Base-by-base conservation (phyloP, 208 protist genomes). In the Angomonas desouzai region DNA sequence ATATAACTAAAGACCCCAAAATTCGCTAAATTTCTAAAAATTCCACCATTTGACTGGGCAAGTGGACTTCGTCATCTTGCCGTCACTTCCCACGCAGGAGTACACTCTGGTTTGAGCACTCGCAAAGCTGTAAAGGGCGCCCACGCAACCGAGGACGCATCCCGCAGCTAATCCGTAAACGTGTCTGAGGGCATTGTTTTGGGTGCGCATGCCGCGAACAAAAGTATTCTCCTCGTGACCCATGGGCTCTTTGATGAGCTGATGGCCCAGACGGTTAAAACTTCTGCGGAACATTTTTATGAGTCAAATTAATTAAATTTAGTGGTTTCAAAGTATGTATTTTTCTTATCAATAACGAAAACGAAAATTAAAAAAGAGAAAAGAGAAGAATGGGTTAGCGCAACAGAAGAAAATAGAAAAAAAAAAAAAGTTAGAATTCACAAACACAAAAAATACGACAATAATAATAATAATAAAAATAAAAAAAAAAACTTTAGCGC, bases 191-290 rank as follows among this genome's bases (percentile, higher is more conserved):
- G 80, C 74, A 63, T 91, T 81, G 49, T 66, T 7, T 56, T 75
- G 74, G 7, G 85, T 87, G 27, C 83, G 74, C 25, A 76, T 63
- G 29, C 86, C 85, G 45, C 89, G 85, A 7, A 77, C 74, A 53
- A 92, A 90, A 1, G 89, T 93, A 65, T 78, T 89, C 66, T 89
- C 81, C 63, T 95, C 89, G 64, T 95, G 81, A 2, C 82, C 84
- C 77, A 95, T 81, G 23, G 89, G 89, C 76, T 95, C 89, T 69
- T 92, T 92, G 56, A 92, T 87, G 61, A 92, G 78, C 74, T 95
- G 89, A 68, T 89, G 82, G 29, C 80, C 85, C 33, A 93, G 63
- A 60, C 83, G 77, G 36, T 70, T 69, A 40, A 51, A 66, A 47
- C 70, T 85, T 33, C 64, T 61, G 62, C 79, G 87, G 47, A 92